These are phyloP conservation scores for Acacia confusa DNA, from an alignment of 306 rosid genomes.

Conservation along the genomic window DNA sequence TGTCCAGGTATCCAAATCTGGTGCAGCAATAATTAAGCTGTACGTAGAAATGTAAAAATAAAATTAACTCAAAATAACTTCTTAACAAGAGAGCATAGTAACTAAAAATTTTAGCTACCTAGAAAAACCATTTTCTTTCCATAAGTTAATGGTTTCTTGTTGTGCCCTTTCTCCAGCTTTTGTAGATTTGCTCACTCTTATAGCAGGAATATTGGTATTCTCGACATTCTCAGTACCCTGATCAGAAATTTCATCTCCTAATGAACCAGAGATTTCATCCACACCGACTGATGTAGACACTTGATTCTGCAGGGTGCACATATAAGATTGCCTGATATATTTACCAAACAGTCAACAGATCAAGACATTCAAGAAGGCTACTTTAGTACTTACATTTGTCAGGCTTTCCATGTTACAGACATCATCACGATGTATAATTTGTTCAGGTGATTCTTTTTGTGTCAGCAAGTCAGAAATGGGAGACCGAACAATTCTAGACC, in stretches of 20 bases:
- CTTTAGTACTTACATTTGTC: constrained; percentile 65
- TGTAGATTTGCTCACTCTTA: constrained; percentile 51
- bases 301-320: constrained; percentile 49
- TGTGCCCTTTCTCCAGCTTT: constrained; percentile 84
- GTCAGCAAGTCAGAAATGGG: constrained; percentile 59
- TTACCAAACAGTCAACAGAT: constrained; percentile 13
- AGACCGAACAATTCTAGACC: constrained; percentile 68
- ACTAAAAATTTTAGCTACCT: constrained; percentile 49
- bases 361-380: constrained; percentile 16
- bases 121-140: constrained; percentile 91
- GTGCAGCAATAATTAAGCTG: constrained; percentile 89
- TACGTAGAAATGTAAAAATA: constrained; percentile 6
- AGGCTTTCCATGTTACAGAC: constrained; percentile 44
- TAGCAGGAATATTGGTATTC: constrained; percentile 29
- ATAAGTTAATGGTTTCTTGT: constrained; percentile 54
- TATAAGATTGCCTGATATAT: constrained; percentile 8
- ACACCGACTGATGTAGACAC: constrained; percentile 29
- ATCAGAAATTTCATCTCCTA: constrained; percentile 46
- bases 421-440: constrained; percentile 37
- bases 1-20: constrained; percentile 76
- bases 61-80: background rate
- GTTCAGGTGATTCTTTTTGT: constrained; percentile 43
- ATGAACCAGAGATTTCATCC: constrained; percentile 47
- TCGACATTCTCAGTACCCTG: constrained; percentile 35
- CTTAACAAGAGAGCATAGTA: background rate